Conservation (phyloP, 1,284 basidiomycete genomes). For the Uromyces viciae-fabae region DNA sequence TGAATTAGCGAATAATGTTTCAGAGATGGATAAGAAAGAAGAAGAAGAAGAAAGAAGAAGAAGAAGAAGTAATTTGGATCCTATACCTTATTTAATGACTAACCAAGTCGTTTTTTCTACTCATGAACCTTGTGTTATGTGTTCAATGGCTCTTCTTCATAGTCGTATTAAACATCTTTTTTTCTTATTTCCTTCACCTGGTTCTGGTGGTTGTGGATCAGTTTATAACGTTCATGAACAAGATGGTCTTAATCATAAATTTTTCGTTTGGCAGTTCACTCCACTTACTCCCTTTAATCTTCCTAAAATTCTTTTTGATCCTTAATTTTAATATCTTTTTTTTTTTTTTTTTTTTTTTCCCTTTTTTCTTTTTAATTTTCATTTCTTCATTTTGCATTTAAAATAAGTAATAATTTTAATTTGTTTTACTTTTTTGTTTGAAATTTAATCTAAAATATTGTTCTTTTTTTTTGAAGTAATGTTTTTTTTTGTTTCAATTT, state of each 20-base stretch:
- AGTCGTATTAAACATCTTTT: conserved; percentile 79
- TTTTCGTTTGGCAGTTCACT: conserved; percentile 27
- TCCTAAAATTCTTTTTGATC: background rate
- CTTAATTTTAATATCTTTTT: background rate
- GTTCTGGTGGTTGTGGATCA: conserved; percentile 53
- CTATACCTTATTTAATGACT: conserved; percentile 71
- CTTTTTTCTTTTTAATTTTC: too few relatives aligned
- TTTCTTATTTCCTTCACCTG: conserved; percentile 67
- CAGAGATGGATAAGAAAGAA: conserved; percentile 53
- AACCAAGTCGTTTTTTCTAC: conserved; percentile 75
- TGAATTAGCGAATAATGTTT: conserved; percentile 66
- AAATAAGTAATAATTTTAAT: too few relatives aligned
- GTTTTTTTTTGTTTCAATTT: too few relatives aligned
- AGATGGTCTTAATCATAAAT: conserved; percentile 39
- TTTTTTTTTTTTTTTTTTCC: too few relatives aligned
- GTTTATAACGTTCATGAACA: conserved; percentile 33
- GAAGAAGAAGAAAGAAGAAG: conserved; percentile 25
- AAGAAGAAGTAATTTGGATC: conserved; percentile 42
- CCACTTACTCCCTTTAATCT: background rate
- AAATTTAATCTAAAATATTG: too few relatives aligned
- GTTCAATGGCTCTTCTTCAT: conserved; percentile 86
- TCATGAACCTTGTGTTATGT: conserved; percentile 94
- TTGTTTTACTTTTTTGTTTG: too few relatives aligned
- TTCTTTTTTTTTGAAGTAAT: too few relatives aligned
- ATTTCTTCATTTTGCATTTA: too few relatives aligned